Conservation (phyloP, 2,329 filamentous ascomycete species). For the Arthrobotrys entomopaga region DNA sequence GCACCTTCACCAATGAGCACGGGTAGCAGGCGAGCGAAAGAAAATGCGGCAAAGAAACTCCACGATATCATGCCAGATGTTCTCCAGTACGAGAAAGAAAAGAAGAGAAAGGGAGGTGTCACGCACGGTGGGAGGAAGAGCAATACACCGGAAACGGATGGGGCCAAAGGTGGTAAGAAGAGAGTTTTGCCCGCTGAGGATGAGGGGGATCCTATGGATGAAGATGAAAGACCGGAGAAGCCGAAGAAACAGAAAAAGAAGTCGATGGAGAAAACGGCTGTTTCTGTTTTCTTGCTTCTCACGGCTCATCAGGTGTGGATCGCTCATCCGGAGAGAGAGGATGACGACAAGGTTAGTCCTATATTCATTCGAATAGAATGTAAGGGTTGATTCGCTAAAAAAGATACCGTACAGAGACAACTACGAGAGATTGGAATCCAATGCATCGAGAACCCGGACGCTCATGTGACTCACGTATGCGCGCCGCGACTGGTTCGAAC, state of each 20-base stretch:
- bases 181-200: conserved; percentile 61
- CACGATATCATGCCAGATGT: conserved; percentile 84
- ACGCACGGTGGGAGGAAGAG: conserved; percentile 69
- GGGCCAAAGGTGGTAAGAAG: conserved; percentile 61
- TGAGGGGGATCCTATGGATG: conserved; percentile 60
- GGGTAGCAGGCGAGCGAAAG: conserved; percentile 86
- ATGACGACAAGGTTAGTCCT: conserved; percentile 77
- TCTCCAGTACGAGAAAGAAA: conserved; percentile 90
- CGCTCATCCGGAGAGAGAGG: conserved; percentile 76
- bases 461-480: conserved; percentile 83
- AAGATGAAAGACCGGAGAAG: conserved; percentile 63
- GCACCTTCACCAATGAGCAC: conserved; percentile 65
- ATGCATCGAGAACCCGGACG: conserved; percentile 76
- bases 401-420: conserved; percentile 70
- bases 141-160: conserved; percentile 54
- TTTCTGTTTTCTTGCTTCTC: conserved; percentile 77
- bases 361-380: neutral
- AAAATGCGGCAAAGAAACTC: conserved; percentile 79
- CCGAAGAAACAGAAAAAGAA: conserved; percentile 69
- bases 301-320: conserved; percentile 88
- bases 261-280: conserved; percentile 64
- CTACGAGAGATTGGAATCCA: conserved; percentile 84
- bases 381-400: conserved; percentile 32
- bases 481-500: conserved; percentile 89
- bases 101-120: conserved; percentile 78